Conservation (phyloP, 495 filamentous ascomycete species). For the Daldinia vernicosa region DNA sequence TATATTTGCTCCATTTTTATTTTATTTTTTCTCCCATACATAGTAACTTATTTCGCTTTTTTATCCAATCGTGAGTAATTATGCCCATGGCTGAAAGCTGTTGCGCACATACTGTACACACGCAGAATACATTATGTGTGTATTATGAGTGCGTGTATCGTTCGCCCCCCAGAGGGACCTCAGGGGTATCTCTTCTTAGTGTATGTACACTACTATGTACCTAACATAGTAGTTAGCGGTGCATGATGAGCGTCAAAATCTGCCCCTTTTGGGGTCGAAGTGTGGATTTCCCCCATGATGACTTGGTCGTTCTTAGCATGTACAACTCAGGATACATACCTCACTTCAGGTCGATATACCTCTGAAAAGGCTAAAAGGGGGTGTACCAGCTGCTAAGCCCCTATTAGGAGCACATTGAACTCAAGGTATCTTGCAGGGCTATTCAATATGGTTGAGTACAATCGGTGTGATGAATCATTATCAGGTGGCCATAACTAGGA, state of each 20-base stretch:
- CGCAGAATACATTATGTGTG: neutral
- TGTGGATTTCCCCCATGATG: constrained; percentile 37
- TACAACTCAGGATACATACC: constrained; percentile 5
- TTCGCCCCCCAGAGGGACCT: constrained; percentile 1
- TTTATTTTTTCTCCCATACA: constrained; percentile 31
- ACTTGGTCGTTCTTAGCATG: constrained; percentile 13
- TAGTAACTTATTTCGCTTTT: constrained; percentile 43
- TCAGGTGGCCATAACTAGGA: constrained; percentile 29
- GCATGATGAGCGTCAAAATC: constrained; percentile 34
- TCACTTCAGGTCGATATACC: constrained; percentile 7
- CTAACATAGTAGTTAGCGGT: no score
- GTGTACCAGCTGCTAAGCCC: constrained; percentile 23
- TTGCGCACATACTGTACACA: constrained; percentile 12
- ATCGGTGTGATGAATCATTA: constrained; percentile 23
- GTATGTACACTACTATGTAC: no score
- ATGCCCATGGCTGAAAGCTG: constrained; percentile 8
- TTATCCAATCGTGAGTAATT: constrained; percentile 26
- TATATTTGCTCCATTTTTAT: constrained; percentile 35
- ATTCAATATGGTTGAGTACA: constrained; percentile 24
- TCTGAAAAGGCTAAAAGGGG: constrained; percentile 23
- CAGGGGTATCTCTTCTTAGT: constrained; percentile 13
- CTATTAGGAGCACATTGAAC: constrained; percentile 2
- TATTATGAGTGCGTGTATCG: constrained; percentile 4
- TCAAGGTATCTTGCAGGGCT: constrained; percentile 7
- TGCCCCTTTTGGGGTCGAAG: constrained; percentile 15